These are phyloP conservation scores for Melastoma candidum DNA, from an alignment of 441 rosid genomes.

Conservation along the genomic window DNA sequence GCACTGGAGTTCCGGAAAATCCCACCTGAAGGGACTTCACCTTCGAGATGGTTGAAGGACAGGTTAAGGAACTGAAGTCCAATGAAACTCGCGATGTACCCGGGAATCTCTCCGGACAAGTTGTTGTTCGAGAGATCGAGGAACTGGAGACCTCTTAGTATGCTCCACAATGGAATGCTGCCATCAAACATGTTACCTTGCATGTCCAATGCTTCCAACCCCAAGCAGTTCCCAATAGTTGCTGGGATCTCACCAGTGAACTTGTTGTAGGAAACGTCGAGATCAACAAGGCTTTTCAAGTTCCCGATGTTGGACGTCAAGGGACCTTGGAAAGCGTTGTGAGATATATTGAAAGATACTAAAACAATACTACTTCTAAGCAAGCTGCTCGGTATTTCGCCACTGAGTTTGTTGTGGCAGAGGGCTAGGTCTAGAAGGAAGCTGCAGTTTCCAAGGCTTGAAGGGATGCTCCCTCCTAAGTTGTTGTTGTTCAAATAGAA, in stretches of 20 bases:
- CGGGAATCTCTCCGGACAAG: slow-evolving; percentile 6
- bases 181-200: slow-evolving; percentile 1
- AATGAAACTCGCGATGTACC: background rate
- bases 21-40: background rate
- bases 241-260: slow-evolving; percentile 12
- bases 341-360: background rate
- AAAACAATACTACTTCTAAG: slow-evolving; percentile 3
- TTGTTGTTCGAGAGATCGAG: slow-evolving; percentile 7
- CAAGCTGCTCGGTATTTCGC: slow-evolving; percentile 10
- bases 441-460: background rate
- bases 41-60: slow-evolving; percentile 6
- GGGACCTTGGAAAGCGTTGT: background rate
- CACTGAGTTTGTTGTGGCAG: slow-evolving; percentile 1
- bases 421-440: background rate
- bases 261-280: background rate
- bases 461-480: slow-evolving; percentile 7
- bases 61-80: slow-evolving; percentile 1
- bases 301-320: slow-evolving; percentile 8
- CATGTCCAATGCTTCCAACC: background rate
- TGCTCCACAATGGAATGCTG: background rate
- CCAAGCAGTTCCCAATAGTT: slow-evolving; percentile 4
- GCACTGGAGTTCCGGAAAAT: slow-evolving; percentile 1
- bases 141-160: background rate
- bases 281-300: slow-evolving; percentile 1
- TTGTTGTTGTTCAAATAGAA: background rate